Evolutionary conservation across 352 stramenopile species (phyloP).

Genomic region (Paralagenidium karlingii): DNA sequence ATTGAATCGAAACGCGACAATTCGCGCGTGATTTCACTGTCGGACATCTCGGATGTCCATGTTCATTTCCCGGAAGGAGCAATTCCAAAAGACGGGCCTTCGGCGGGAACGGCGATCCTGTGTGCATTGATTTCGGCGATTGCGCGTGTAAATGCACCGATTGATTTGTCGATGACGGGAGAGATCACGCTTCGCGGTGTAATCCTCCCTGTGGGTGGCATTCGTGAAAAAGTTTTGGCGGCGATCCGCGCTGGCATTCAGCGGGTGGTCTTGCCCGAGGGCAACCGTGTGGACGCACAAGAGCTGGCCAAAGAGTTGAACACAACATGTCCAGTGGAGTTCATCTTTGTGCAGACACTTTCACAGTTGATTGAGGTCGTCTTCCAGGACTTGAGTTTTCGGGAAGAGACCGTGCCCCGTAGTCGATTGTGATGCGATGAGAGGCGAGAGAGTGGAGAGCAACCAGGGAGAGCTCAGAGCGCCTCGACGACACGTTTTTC

Average conservation of each 20-base stretch:
- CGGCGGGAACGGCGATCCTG: constrained; percentile 76
- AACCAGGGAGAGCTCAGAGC: too few species aligned
- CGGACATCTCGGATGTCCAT: constrained; percentile 64
- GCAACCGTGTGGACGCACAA: constrained; percentile 61
- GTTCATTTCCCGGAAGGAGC: constrained; percentile 84
- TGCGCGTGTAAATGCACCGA: constrained; percentile 38
- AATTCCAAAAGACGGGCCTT: constrained; percentile 84
- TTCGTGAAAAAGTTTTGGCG: constrained; percentile 84
- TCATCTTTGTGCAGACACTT: too few species aligned
- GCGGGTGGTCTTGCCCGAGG: constrained; percentile 58
- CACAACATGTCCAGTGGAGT: neutral
- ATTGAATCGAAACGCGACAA: constrained; percentile 18
- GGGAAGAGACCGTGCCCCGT: too few species aligned
- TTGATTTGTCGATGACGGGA: constrained; percentile 82
- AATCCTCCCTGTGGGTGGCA: constrained; percentile 84
- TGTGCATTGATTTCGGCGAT: constrained; percentile 74
- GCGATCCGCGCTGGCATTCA: constrained; percentile 78
- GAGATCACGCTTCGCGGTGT: constrained; percentile 80
- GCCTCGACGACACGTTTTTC: too few species aligned
- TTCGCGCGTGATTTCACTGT: constrained; percentile 21
- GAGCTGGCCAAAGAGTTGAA: constrained; percentile 49
- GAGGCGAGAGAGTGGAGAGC: too few species aligned
- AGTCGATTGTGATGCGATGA: too few species aligned
- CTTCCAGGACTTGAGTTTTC: too few species aligned
- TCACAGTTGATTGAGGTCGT: too few species aligned